A percentile compares a stretch with the other conserved stretches of the same genome.
phyloP scores from a whole-genome alignment of 2,329 filamentous ascomycete species.

The Colletotrichum filicis region DNA sequence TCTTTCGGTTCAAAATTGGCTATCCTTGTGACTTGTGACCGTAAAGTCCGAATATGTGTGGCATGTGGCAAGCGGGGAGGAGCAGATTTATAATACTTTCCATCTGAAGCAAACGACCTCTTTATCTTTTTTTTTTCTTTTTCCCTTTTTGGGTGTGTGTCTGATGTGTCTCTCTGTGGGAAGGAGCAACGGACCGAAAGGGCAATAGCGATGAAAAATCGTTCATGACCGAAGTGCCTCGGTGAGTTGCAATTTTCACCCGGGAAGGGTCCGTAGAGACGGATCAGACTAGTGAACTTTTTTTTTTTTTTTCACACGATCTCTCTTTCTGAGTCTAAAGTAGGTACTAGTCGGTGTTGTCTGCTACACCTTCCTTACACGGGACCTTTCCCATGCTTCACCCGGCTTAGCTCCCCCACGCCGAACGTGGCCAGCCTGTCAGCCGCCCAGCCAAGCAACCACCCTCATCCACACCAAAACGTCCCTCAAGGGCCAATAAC shows the following conservation, averaged over 20 bases:
- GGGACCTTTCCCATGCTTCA: background rate
- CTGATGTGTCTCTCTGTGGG: background rate
- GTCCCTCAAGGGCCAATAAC: background rate
- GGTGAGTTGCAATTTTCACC: background rate
- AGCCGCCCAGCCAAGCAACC: background rate
- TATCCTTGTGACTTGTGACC: background rate
- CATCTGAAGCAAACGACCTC: background rate
- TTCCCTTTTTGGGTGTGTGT: background rate
- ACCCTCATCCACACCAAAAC: background rate
- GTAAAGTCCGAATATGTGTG: background rate
- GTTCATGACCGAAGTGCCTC: background rate
- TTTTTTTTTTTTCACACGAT: background rate
- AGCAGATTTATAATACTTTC: constrained; percentile 18
- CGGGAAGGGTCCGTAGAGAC: constrained; percentile 21
- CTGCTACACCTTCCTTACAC: background rate
- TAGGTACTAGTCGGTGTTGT: background rate
- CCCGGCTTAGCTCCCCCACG: background rate
- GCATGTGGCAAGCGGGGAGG: constrained; percentile 9
- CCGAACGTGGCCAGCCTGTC: background rate
- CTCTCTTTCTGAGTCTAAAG: background rate
- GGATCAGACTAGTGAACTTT: background rate
- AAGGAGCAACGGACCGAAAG: constrained; percentile 11
- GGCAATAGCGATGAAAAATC: background rate
- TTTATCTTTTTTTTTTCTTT: too few species aligned
- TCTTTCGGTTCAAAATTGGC: background rate